Conservation (phyloP, 2,329 filamentous ascomycete genomes). For the Lachnum nothofagi region DNA sequence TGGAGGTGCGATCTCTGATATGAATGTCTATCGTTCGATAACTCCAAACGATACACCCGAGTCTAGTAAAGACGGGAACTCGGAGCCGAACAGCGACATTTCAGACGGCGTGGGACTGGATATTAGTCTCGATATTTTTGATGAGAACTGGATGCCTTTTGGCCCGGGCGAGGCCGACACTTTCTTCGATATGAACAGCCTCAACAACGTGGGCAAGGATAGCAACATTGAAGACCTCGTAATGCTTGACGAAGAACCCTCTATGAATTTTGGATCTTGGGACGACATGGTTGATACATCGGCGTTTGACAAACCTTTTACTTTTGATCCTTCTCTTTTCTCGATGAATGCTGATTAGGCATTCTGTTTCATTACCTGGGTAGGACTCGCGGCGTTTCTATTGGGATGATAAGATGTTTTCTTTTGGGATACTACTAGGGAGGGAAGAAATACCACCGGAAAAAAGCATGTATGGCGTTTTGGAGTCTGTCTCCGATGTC, state of each 20-base stretch:
- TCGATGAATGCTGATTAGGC: slow-evolving; percentile 35
- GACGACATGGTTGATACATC: slow-evolving; percentile 42
- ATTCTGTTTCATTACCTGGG: slow-evolving; percentile 14
- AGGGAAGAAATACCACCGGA: slow-evolving; percentile 13
- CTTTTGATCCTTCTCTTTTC: slow-evolving; percentile 45
- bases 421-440: slow-evolving; percentile 1
- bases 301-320: slow-evolving; percentile 50
- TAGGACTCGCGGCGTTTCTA: slow-evolving; percentile 14
- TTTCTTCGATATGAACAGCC: slow-evolving; percentile 40
- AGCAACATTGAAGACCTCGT: slow-evolving; percentile 26
- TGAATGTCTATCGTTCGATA: slow-evolving; percentile 48
- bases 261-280: slow-evolving; percentile 36
- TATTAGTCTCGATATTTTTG: slow-evolving; percentile 41
- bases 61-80: slow-evolving; percentile 55
- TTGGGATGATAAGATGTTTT: slow-evolving; percentile 9
- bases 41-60: slow-evolving; percentile 62
- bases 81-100: slow-evolving; percentile 59
- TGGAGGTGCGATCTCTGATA: slow-evolving; percentile 48
- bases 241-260: slow-evolving; percentile 27
- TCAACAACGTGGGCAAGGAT: slow-evolving; percentile 21
- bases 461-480: slow-evolving; percentile 19
- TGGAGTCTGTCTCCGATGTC: neutral
- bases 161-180: slow-evolving; percentile 39
- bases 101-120: slow-evolving; percentile 51
- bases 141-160: slow-evolving; percentile 43